A percentile compares a stretch with the other conserved stretches of the same genome.
Conservation (phyloP, 1,139 yeast species). For the Lodderomyces pseudojiufengensis region DNA sequence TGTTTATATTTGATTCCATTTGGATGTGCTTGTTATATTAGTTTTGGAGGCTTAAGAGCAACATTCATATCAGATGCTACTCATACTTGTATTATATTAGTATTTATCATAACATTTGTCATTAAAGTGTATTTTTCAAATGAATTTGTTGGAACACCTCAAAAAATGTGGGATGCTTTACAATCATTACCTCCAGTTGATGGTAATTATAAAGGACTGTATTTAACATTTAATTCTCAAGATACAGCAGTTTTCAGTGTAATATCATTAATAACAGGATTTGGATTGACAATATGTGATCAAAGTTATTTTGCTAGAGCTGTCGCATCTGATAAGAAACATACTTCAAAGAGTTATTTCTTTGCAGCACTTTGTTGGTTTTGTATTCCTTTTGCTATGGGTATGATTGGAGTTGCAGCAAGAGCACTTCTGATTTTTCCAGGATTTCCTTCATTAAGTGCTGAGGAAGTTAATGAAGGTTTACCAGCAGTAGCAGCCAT, state of each 20-base stretch:
- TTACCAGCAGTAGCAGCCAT: conserved; percentile 43
- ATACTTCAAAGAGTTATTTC: conserved; percentile 37
- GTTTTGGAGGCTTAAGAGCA: conserved; percentile 45
- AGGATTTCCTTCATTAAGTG: conserved; percentile 25
- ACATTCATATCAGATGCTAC: conserved; percentile 46
- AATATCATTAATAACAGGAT: conserved; percentile 36
- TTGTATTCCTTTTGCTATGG: conserved; percentile 37
- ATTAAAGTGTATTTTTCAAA: conserved; percentile 40
- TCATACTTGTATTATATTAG: conserved; percentile 39
- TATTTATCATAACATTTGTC: conserved; percentile 38
- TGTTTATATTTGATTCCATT: conserved; percentile 34
- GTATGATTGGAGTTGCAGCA: conserved; percentile 40
- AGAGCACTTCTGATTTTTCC: conserved; percentile 24
- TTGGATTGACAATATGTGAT: conserved; percentile 72
- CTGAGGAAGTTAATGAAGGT: conserved; percentile 31
- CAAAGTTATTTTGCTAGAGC: conserved; percentile 39
- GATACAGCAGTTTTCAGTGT: conserved; percentile 37
- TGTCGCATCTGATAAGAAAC: conserved; percentile 34
- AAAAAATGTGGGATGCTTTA: conserved; percentile 43
- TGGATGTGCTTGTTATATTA: conserved; percentile 35
- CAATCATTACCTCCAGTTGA: conserved; percentile 34
- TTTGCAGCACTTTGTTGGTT: conserved; percentile 45
- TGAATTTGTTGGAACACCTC: conserved; percentile 44
- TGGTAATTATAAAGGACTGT: conserved; percentile 46
- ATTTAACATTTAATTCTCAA: conserved; percentile 42